A percentile compares a stretch with the other conserved stretches of the same genome.
Conservation (phyloP, 345 rosid genomes). For the Toxicodendron radicans region DNA sequence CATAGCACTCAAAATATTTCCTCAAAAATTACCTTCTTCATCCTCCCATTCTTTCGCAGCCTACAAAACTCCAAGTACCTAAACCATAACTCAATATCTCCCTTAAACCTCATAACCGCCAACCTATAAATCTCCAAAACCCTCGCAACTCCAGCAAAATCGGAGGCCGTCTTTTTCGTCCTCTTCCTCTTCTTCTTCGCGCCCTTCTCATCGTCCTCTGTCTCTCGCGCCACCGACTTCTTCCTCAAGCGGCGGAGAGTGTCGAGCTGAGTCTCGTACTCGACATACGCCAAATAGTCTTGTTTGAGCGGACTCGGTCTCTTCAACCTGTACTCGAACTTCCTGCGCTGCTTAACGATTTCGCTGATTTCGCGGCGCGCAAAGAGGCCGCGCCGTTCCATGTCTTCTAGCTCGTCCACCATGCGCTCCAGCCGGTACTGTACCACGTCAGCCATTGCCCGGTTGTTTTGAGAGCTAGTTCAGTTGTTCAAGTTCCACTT, state of each 20-base stretch:
- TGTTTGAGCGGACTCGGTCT: slow-evolving; percentile 86
- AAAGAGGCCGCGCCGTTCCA: slow-evolving; percentile 69
- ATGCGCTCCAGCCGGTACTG: slow-evolving; percentile 96
- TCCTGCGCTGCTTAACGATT: slow-evolving; percentile 84
- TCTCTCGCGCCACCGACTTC: slow-evolving; percentile 46
- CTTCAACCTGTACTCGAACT: slow-evolving; percentile 90
- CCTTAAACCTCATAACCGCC: slow-evolving; percentile 74
- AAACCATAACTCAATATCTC: slow-evolving; percentile 88
- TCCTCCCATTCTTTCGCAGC: slow-evolving; percentile 71
- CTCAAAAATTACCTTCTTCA: slow-evolving; percentile 61
- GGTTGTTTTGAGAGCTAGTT: background rate
- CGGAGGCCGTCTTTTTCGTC: slow-evolving; percentile 60
- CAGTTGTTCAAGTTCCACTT: background rate
- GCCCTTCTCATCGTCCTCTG: slow-evolving; percentile 29
- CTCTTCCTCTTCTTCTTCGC: slow-evolving; percentile 34
- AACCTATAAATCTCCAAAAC: slow-evolving; percentile 67
- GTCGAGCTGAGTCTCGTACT: slow-evolving; percentile 75
- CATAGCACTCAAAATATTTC: background rate
- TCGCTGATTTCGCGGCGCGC: slow-evolving; percentile 71
- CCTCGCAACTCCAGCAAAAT: slow-evolving; percentile 64
- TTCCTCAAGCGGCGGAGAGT: slow-evolving; percentile 68
- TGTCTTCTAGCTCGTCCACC: slow-evolving; percentile 91
- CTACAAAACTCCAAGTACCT: slow-evolving; percentile 80
- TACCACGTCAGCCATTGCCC: slow-evolving; percentile 84
- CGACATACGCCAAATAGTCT: slow-evolving; percentile 79